phyloP scores from a whole-genome alignment of 441 rosid genomes.

The Breynia disticha region DNA sequence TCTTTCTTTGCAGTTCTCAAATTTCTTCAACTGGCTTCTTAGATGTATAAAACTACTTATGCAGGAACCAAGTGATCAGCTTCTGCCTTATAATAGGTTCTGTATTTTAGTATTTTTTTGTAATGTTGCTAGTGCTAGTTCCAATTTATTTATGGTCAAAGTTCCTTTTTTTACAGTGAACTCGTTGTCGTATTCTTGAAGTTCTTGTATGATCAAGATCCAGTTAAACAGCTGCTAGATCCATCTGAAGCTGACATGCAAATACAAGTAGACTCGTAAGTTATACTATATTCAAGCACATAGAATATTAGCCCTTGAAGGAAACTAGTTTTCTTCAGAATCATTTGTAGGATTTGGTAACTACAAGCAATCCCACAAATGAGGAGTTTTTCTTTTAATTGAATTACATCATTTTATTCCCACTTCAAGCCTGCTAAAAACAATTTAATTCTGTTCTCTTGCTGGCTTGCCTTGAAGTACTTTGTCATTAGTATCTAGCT shows the following conservation, averaged over 20 bases:
- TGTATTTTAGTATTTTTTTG: slow-evolving; percentile 16
- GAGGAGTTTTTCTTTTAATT: too few relatives aligned
- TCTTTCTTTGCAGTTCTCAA: slow-evolving; percentile 54
- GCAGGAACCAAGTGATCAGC: slow-evolving; percentile 92
- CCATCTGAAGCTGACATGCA: slow-evolving; percentile 43
- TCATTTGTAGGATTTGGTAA: too few relatives aligned
- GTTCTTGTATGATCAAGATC: slow-evolving; percentile 91
- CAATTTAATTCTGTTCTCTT: too few relatives aligned
- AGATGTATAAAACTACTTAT: slow-evolving; percentile 81
- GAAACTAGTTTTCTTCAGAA: too few relatives aligned
- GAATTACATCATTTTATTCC: too few relatives aligned
- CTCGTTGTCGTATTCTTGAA: slow-evolving; percentile 83
- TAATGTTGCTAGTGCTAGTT: slow-evolving; percentile 11
- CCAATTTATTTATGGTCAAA: slow-evolving; percentile 15
- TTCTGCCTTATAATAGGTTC: slow-evolving; percentile 61
- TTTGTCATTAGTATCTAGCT: not conserved
- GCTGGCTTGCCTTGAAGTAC: not conserved
- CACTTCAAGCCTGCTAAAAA: too few relatives aligned
- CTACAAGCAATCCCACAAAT: too few relatives aligned
- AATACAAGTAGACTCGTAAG: slow-evolving; percentile 71
- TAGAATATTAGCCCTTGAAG: not conserved
- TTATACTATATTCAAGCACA: slow-evolving; percentile 5
- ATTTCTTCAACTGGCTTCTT: slow-evolving; percentile 91
- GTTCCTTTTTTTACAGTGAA: slow-evolving; percentile 50
- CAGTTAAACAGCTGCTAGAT: slow-evolving; percentile 67